These are phyloP conservation scores for Hericium rajendrae DNA, from an alignment of 768 basidiomycete species.

Conservation along the genomic window DNA sequence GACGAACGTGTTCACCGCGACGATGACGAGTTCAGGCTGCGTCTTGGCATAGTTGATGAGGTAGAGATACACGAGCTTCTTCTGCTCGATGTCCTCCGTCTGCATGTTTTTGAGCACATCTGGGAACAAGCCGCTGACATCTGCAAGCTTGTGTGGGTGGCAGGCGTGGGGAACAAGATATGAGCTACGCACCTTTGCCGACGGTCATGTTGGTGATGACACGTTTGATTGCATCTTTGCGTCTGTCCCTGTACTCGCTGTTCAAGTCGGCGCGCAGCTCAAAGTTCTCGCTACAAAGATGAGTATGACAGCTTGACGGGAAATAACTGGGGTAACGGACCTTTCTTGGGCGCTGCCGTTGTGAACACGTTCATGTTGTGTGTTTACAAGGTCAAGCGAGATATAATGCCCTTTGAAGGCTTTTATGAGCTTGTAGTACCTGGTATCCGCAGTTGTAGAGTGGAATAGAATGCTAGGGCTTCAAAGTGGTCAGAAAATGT, in stretches of 20 bases:
- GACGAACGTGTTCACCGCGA: slow-evolving; percentile 98
- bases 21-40: slow-evolving; percentile 96
- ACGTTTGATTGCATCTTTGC: slow-evolving; percentile 97
- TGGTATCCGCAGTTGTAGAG: too few relatives aligned
- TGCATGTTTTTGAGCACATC: slow-evolving; percentile 99
- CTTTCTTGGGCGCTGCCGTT: neutral
- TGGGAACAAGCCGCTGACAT: slow-evolving; percentile 91
- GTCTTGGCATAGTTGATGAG: slow-evolving; percentile 99
- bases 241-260: slow-evolving; percentile 88
- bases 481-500: too few relatives aligned
- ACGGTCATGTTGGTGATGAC: slow-evolving; percentile 99
- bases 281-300: slow-evolving; percentile 69
- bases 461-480: too few relatives aligned
- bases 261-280: slow-evolving; percentile 96
- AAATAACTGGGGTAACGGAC: neutral
- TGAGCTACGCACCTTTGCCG: slow-evolving; percentile 67
- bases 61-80: slow-evolving; percentile 99
- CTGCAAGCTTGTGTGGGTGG: slow-evolving; percentile 25
- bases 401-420: too few relatives aligned
- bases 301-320: neutral
- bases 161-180: neutral
- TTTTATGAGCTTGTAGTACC: too few relatives aligned
- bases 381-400: too few relatives aligned
- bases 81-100: slow-evolving; percentile 98
- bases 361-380: neutral